Conservation (phyloP, 352 stramenopile species). For the Phytopythium boreale region DNA sequence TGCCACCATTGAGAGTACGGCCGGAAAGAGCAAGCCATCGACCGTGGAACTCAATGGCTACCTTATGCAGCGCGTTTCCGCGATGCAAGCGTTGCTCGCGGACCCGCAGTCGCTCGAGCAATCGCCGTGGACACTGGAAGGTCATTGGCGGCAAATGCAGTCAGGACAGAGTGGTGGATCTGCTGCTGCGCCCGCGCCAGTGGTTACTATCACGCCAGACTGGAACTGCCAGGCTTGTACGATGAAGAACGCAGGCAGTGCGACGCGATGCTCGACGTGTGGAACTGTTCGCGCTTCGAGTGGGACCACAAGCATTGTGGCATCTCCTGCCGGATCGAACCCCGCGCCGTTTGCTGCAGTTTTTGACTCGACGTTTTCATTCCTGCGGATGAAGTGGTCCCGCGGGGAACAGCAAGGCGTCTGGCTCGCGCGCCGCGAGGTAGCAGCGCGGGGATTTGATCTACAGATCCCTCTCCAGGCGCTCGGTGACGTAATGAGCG, state of each 20-base stretch:
- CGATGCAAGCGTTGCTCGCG: constrained; percentile 46
- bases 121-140: constrained; percentile 56
- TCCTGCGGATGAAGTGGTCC: constrained; percentile 82
- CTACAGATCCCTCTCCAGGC: constrained; percentile 29
- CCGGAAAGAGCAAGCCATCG: constrained; percentile 32
- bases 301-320: constrained; percentile 24
- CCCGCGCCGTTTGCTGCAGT: constrained; percentile 68
- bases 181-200: constrained; percentile 10
- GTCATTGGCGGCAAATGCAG: constrained; percentile 73
- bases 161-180: constrained; percentile 10
- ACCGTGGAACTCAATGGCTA: constrained; percentile 60
- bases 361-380: constrained; percentile 53
- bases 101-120: constrained; percentile 19
- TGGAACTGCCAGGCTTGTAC: constrained; percentile 79
- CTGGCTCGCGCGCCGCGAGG: constrained; percentile 63
- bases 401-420: constrained; percentile 79
- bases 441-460: constrained; percentile 30
- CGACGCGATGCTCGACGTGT: constrained; percentile 69
- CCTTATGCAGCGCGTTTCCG: constrained; percentile 47
- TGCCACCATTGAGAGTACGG: constrained; percentile 42
- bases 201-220: constrained; percentile 22
- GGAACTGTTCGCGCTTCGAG: constrained; percentile 50
- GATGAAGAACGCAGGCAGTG: constrained; percentile 63
- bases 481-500: constrained; percentile 48
- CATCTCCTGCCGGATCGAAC: constrained; percentile 47